A percentile compares a stretch with the other conserved stretches of the same genome.
phyloP scores from a whole-genome alignment of 345 rosid genomes.

The Erysimum cheiranthoides region DNA sequence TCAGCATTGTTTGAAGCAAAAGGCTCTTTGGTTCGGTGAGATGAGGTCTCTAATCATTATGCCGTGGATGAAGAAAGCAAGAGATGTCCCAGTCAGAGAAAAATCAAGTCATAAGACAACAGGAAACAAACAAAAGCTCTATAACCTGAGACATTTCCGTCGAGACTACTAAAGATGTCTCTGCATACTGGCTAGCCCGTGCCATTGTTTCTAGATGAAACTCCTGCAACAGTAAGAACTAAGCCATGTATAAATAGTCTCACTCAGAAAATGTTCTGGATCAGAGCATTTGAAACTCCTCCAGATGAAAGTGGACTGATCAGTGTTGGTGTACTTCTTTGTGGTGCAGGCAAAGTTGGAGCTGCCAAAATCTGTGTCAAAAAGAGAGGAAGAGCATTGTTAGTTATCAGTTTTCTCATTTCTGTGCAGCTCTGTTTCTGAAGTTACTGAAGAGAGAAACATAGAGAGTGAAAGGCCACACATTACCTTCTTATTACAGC shows the following conservation, averaged over 20 bases:
- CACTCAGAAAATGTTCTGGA: not conserved
- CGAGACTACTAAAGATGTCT: conserved; percentile 75
- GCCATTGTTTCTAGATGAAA: conserved; percentile 79
- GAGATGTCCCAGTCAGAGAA: not conserved
- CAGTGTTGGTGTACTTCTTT: conserved; percentile 57
- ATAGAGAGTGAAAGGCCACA: not conserved
- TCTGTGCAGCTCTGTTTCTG: not conserved
- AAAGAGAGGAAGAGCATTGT: not conserved
- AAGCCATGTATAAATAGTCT: not conserved
- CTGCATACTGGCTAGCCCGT: conserved; percentile 75
- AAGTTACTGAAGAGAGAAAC: not conserved
- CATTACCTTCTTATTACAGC: conserved; percentile 78
- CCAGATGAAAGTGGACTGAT: conserved; percentile 38
- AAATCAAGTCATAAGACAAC: not conserved
- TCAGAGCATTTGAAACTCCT: not conserved
- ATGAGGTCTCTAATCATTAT: conserved; percentile 61
- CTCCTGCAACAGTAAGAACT: conserved; percentile 56
- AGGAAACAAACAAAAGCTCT: conserved; percentile 22
- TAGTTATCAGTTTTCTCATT: not conserved
- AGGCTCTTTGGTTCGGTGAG: conserved; percentile 77
- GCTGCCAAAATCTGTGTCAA: conserved; percentile 62
- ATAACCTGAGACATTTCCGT: conserved; percentile 72
- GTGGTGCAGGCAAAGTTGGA: conserved; percentile 55
- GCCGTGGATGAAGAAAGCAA: conserved; percentile 43
- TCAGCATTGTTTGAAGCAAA: conserved; percentile 67